Conservation (phyloP, 1,284 basidiomycete species). For the Puccinia brachypodii region DNA sequence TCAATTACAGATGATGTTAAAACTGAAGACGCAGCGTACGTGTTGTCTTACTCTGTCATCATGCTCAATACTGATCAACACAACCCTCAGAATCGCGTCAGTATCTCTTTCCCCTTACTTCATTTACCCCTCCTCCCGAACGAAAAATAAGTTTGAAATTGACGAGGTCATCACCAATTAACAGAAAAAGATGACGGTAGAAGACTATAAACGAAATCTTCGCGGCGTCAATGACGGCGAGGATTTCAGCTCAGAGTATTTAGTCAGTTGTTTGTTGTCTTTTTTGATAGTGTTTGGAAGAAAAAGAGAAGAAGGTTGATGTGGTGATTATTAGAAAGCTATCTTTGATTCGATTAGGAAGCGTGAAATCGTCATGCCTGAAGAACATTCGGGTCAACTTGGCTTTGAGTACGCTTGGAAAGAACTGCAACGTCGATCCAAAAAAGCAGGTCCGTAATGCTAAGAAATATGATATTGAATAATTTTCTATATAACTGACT, state of each 20-base stretch:
- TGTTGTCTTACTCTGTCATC: slow-evolving; percentile 92
- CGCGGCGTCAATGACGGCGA: slow-evolving; percentile 85
- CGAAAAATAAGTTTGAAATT: not conserved
- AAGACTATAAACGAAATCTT: slow-evolving; percentile 89
- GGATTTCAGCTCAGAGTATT: slow-evolving; percentile 80
- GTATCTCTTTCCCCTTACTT: not conserved
- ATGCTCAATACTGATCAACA: slow-evolving; percentile 98
- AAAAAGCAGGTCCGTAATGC: slow-evolving; percentile 67
- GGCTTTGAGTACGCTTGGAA: slow-evolving; percentile 99
- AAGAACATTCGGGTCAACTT: slow-evolving; percentile 93
- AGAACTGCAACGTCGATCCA: slow-evolving; percentile 78
- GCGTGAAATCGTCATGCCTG: slow-evolving; percentile 94
- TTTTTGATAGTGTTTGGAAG: not conserved
- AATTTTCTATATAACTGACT: not conserved
- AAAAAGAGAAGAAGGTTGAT: not conserved
- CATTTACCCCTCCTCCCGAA: not conserved
- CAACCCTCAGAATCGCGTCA: slow-evolving; percentile 82
- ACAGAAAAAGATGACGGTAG: slow-evolving; percentile 94
- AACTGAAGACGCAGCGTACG: slow-evolving; percentile 88
- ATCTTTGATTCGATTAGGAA: slow-evolving; percentile 94
- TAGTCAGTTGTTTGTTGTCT: slow-evolving; percentile 65
- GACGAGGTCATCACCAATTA: not conserved
- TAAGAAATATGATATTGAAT: not conserved
- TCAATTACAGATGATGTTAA: slow-evolving; percentile 87
- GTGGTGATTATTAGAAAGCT: slow-evolving; percentile 63